Evolutionary conservation across 305 asterid genomes (phyloP).

Genomic region (Andrographis paniculata): DNA sequence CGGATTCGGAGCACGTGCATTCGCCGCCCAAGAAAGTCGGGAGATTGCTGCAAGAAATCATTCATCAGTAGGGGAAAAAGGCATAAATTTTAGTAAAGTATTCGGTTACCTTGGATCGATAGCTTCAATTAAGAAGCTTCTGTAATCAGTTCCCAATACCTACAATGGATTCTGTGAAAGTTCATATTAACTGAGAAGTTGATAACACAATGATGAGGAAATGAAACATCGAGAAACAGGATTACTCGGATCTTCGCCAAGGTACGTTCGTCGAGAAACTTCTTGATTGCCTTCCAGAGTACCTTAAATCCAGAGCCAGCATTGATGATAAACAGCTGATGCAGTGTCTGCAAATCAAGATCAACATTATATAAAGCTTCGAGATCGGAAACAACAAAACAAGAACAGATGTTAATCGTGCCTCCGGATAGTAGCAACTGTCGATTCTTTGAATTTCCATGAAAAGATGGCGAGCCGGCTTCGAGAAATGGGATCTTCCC

Average conservation of each 20-base stretch:
- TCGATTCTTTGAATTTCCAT: slow-evolving; percentile 69
- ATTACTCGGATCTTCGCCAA: slow-evolving; percentile 53
- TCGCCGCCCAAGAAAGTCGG: slow-evolving; percentile 65
- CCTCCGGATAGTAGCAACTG: slow-evolving; percentile 78
- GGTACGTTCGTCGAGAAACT: slow-evolving; percentile 64
- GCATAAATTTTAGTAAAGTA: background rate
- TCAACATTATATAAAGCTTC: background rate
- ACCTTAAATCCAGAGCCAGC: slow-evolving; percentile 68
- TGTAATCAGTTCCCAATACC: slow-evolving; percentile 65
- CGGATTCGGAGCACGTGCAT: slow-evolving; percentile 47
- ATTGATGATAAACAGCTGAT: slow-evolving; percentile 54
- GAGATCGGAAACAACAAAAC: background rate
- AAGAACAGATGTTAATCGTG: slow-evolving; percentile 18
- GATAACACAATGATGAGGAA: background rate
- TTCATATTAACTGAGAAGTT: slow-evolving; percentile 4
- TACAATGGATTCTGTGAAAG: slow-evolving; percentile 22
- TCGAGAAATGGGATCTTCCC: slow-evolving; percentile 60
- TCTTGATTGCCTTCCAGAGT: slow-evolving; percentile 53
- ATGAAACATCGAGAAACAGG: background rate
- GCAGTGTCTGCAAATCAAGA: slow-evolving; percentile 46
- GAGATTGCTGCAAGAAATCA: slow-evolving; percentile 42
- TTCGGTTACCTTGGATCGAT: slow-evolving; percentile 54
- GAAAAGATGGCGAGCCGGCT: slow-evolving; percentile 58
- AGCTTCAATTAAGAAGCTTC: slow-evolving; percentile 41
- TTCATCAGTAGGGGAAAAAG: background rate